These are phyloP conservation scores for Protomyces pachydermus DNA, from an alignment of 1,139 yeast genomes.

Conservation along the genomic window DNA sequence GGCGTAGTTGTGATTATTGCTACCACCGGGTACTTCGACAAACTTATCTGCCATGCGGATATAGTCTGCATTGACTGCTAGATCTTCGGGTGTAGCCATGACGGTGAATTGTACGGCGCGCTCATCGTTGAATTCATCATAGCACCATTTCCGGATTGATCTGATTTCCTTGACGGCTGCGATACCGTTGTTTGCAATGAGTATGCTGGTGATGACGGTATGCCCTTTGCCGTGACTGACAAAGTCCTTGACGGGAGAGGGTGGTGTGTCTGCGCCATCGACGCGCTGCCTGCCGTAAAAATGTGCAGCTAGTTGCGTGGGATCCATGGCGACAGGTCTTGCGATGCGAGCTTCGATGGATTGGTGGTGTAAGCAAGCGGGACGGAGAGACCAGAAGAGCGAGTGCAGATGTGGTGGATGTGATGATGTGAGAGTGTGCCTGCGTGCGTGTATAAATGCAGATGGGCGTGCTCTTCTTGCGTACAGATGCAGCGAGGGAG, in stretches of 20 bases:
- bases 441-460: neutral
- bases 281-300: constrained; percentile 77
- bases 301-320: constrained; percentile 36
- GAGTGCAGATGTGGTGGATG: neutral
- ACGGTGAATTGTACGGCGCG: constrained; percentile 89
- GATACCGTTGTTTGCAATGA: constrained; percentile 97
- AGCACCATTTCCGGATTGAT: constrained; percentile 96
- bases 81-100: constrained; percentile 99
- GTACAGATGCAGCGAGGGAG: neutral
- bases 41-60: constrained; percentile 99
- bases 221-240: constrained; percentile 87
- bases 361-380: neutral
- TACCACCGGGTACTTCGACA: constrained; percentile 98
- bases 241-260: constrained; percentile 72
- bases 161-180: constrained; percentile 98
- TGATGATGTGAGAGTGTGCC: neutral
- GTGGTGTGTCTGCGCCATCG: constrained; percentile 56
- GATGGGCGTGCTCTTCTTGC: neutral
- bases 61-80: constrained; percentile 94
- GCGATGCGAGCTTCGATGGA: constrained; percentile 5
- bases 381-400: neutral
- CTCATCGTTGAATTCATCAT: constrained; percentile 95
- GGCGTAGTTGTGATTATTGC: constrained; percentile 96
- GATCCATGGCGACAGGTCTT: neutral
- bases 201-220: constrained; percentile 77